Percentiles rank a stretch among this genome's conserved stretches.
These are phyloP conservation scores for Brassica balearica DNA, from an alignment of 441 rosid genomes.

Conservation along the genomic window DNA sequence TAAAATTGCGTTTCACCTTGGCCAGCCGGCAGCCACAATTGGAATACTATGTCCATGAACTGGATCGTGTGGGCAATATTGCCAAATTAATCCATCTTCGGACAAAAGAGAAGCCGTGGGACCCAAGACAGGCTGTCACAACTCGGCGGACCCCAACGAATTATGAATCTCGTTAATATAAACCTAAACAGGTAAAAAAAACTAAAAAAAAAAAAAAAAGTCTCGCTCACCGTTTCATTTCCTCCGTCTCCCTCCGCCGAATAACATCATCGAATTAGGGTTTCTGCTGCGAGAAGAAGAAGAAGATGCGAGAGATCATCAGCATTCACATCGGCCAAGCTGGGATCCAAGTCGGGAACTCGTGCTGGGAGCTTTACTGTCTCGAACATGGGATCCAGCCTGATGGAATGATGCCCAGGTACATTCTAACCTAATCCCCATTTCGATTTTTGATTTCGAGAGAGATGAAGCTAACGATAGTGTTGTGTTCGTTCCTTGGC, in stretches of 20 bases:
- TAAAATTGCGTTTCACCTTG: not conserved
- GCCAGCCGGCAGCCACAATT: not conserved
- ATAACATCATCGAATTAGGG: slow-evolving; percentile 3
- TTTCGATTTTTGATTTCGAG: not conserved
- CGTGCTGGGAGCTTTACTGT: no score
- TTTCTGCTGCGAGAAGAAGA: not conserved
- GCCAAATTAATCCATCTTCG: not conserved
- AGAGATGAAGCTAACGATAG: not conserved
- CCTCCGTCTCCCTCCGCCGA: not conserved
- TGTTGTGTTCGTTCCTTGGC: no score
- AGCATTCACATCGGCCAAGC: no score
- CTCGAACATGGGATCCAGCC: no score
- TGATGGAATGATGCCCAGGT: no score
- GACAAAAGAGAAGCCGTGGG: not conserved
- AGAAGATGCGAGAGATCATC: slow-evolving; percentile 62
- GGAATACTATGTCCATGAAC: not conserved
- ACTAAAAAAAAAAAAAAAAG: not conserved
- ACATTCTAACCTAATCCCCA: not conserved
- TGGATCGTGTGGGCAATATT: slow-evolving; percentile 7
- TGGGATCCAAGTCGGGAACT: no score
- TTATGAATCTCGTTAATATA: slow-evolving; percentile 32
- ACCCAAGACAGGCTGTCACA: slow-evolving; percentile 30
- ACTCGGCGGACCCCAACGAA: slow-evolving; percentile 44
- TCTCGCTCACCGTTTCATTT: slow-evolving; percentile 29
- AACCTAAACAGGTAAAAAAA: not conserved